Conservation (phyloP, 306 rosid species). For the Inga oerstediana region DNA sequence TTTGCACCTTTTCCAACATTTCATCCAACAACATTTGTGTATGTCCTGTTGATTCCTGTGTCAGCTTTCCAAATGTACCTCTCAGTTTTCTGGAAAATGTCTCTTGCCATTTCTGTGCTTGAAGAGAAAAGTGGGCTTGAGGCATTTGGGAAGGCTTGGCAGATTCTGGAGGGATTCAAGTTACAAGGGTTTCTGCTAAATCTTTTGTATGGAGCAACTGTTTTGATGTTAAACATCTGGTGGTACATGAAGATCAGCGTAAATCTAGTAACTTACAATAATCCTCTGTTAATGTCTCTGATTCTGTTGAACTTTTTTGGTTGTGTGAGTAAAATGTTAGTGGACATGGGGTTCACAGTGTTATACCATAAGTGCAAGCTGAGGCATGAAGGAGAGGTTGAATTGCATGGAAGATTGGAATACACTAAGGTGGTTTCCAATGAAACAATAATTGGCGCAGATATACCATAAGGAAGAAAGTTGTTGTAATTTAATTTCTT, state of each 20-base stretch:
- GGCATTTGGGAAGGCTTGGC: constrained; percentile 38
- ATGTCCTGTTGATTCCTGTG: neutral
- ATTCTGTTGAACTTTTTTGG: neutral
- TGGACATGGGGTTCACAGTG: constrained; percentile 29
- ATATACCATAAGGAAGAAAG: neutral
- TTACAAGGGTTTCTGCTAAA: constrained; percentile 33
- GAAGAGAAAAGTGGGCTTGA: constrained; percentile 40
- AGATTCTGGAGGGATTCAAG: constrained; percentile 29
- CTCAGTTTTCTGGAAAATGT: constrained; percentile 32
- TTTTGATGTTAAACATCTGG: neutral
- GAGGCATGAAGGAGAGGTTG: constrained; percentile 37
- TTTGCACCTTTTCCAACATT: neutral
- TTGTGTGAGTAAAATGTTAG: constrained; percentile 19
- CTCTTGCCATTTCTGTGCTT: constrained; percentile 29
- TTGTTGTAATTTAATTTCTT: neutral
- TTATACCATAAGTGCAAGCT: constrained; percentile 41
- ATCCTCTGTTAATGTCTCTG: neutral
- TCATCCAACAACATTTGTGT: neutral
- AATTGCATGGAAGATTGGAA: constrained; percentile 21
- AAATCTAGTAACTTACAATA: neutral
- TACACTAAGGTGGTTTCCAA: neutral
- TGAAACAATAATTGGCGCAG: neutral
- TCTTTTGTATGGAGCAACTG: constrained; percentile 8
- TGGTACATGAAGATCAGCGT: neutral
- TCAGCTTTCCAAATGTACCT: constrained; percentile 8